Evolutionary conservation across 768 basidiomycete species (phyloP).

Genomic region (Mrakia gelida): DNA sequence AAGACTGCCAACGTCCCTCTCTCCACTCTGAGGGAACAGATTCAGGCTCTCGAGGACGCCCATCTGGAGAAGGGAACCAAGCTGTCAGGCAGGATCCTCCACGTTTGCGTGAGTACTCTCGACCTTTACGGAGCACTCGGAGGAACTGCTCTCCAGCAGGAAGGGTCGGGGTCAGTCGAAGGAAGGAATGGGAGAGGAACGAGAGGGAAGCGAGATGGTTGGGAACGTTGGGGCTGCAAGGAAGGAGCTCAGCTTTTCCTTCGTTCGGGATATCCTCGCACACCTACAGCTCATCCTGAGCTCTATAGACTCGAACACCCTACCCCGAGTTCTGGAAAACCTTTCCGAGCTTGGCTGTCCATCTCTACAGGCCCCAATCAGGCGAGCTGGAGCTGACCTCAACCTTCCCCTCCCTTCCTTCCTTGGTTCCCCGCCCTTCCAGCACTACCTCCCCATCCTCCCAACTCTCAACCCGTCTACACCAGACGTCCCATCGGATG

Average conservation of each 20-base stretch:
- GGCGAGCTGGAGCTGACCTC: neutral
- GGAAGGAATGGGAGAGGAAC: too few relatives aligned
- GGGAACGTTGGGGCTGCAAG: neutral
- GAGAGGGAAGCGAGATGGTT: too few relatives aligned
- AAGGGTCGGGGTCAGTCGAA: too few relatives aligned
- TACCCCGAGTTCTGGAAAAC: too few relatives aligned
- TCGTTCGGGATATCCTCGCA: too few relatives aligned
- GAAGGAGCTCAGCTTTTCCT: neutral
- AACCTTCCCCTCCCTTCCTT: neutral
- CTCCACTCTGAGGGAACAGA: conserved; percentile 57
- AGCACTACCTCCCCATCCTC: conserved; percentile 75
- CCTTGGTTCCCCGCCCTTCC: neutral
- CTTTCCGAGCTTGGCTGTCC: neutral
- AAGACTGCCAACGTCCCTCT: conserved; percentile 20
- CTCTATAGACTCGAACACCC: too few relatives aligned
- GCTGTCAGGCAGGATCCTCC: conserved; percentile 83
- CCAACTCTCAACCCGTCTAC: conserved; percentile 46
- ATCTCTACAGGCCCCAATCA: neutral
- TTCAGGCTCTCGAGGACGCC: conserved; percentile 65
- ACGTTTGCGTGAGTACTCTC: conserved; percentile 55
- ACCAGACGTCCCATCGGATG: neutral
- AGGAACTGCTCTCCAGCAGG: neutral
- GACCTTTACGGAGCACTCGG: neutral
- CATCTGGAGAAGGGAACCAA: conserved; percentile 65
- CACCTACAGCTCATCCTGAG: too few relatives aligned